Conservation (phyloP, 371 early-diverging fungal genomes). For the Saksenaea vasiformis region DNA sequence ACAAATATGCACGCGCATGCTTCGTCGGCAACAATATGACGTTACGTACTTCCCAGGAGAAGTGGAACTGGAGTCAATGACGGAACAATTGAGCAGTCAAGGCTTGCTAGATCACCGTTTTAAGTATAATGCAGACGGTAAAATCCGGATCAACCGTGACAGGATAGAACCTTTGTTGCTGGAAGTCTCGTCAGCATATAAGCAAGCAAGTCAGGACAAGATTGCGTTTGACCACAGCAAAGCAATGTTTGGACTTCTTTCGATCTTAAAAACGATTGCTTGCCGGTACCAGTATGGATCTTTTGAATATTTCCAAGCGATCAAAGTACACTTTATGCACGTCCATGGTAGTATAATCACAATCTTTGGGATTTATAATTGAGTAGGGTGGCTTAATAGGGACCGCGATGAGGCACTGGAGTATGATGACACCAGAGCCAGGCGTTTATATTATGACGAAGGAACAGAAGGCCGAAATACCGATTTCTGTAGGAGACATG, state of each 20-base stretch:
- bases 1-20: constrained; percentile 10
- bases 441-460: too few species aligned
- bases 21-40: constrained; percentile 13
- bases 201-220: constrained; percentile 20
- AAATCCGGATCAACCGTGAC: constrained; percentile 14
- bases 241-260: constrained; percentile 16
- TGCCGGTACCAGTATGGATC: constrained; percentile 10
- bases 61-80: constrained; percentile 8
- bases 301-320: constrained; percentile 15
- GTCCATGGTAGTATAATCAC: constrained; percentile 1
- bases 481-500: too few species aligned
- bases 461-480: too few species aligned
- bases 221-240: constrained; percentile 18
- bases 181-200: constrained; percentile 13
- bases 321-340: constrained; percentile 15
- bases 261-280: not conserved
- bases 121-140: constrained; percentile 14
- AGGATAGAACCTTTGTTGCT: not conserved
- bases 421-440: too few species aligned
- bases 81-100: constrained; percentile 12
- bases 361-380: not conserved
- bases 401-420: too few species aligned
- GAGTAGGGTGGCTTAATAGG: not conserved
- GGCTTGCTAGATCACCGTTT: constrained; percentile 13
- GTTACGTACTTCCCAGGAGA: constrained; percentile 13